Evolutionary conservation across 2,329 filamentous ascomycete species (phyloP), one percentile per base, ranked within the genome.

Genomic region (Graphilbum fragrans): DNA sequence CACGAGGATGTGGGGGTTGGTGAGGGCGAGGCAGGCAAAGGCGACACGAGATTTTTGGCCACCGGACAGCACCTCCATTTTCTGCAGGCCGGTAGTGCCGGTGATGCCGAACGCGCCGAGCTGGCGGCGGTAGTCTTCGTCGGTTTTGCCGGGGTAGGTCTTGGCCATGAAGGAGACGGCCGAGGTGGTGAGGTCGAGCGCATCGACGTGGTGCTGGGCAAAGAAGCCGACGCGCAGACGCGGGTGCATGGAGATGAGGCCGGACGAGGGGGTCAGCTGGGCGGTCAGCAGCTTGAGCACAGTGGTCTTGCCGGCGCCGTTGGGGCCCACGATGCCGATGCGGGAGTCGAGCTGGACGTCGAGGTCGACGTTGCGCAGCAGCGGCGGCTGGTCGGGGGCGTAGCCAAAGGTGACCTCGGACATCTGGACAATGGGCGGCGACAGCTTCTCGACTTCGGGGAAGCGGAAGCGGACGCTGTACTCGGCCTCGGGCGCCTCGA

Each of bases 11-110:
- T 98, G 92, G 17, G 92, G 92, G 62, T 96, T 94, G 38, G 80
- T 86, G 50, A 98, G 68, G 1, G 87, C 90, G 47, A 98, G 65
- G 58, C 90, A 96, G n/a, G 92, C 90, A 62, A 98, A 98, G 8
- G 92, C 92, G 2, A 98, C 92, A 68, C 92, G 85, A 39, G 88
- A 96, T 62, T 98, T 98, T 58, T 98, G 92, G 67, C 92, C 92
- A 71, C 92, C 92, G 14, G 92, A 98, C 4, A 98, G 66, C 38
- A 95, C 64, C 34, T 66, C 90, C 82, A 98, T 94, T 66, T 94
- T 94, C 58, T 98, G 92, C 42, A 98, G 71, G 55, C 90, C 90
- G 5, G 90, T 96, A 60, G 88, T 98, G 50, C 92, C 92, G 1
- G 92, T 98, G 57, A 82, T 82, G 56, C 81, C 82, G 58, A 84